Percentiles rank a stretch among this genome's conserved stretches.
These are phyloP conservation scores for Cenchrus purpureus DNA, from an alignment of 176 grass and related monocot genomes.

Conservation along the genomic window DNA sequence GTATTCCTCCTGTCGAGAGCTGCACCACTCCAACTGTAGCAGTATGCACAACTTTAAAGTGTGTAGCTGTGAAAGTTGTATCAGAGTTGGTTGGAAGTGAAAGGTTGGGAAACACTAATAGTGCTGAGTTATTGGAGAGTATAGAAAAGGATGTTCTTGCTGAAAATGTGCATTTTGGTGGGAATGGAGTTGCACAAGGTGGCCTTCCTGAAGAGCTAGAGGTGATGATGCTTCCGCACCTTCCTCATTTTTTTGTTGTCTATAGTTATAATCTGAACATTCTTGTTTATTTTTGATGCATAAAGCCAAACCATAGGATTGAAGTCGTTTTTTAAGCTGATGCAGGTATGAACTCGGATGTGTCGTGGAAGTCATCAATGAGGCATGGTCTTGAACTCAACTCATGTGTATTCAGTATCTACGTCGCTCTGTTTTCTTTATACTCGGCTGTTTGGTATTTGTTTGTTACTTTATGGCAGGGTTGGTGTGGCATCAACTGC, in stretches of 20 bases:
- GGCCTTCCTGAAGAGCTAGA: slow-evolving; percentile 66
- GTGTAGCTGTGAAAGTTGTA: slow-evolving; percentile 48
- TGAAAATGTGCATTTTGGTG: slow-evolving; percentile 42
- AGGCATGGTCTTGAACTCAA: slow-evolving; percentile 70
- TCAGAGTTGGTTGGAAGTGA: slow-evolving; percentile 53
- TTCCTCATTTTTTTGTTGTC: not conserved
- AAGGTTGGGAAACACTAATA: slow-evolving; percentile 42
- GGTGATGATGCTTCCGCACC: slow-evolving; percentile 63
- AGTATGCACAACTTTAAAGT: slow-evolving; percentile 47
- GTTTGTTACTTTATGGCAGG: slow-evolving; percentile 60
- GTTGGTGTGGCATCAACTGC: slow-evolving; percentile 67
- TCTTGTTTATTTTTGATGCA: slow-evolving; percentile 24
- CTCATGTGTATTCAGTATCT: slow-evolving; percentile 27
- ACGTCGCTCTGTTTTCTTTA: slow-evolving; percentile 75
- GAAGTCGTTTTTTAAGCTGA: slow-evolving; percentile 64
- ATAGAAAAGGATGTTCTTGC: slow-evolving; percentile 35
- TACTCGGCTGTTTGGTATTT: slow-evolving; percentile 63
- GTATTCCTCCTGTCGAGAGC: slow-evolving; percentile 36
- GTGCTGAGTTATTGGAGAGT: slow-evolving; percentile 54
- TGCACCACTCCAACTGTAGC: slow-evolving; percentile 23
- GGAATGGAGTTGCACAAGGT: slow-evolving; percentile 45
- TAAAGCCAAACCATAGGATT: slow-evolving; percentile 56
- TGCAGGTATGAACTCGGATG: slow-evolving; percentile 71
- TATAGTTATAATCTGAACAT: slow-evolving; percentile 42
- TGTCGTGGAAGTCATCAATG: slow-evolving; percentile 36